Percentiles rank a stretch among this genome's conserved stretches.
phyloP scores from a whole-genome alignment of 495 filamentous ascomycete genomes.

The Mycothermus thermophilus region DNA sequence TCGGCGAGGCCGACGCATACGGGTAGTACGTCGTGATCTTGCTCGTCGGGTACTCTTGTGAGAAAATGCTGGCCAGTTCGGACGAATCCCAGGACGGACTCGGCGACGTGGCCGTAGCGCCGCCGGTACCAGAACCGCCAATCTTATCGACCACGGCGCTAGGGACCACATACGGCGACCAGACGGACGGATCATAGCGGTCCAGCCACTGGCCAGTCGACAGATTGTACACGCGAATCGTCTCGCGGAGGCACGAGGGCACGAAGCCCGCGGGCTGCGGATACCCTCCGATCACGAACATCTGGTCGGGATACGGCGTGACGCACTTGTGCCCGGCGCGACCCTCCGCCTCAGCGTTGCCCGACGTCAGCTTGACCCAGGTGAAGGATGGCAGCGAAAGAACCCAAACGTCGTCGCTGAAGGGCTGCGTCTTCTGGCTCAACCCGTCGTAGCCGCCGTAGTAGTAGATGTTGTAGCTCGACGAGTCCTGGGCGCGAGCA shows the following conservation, averaged over 20 bases:
- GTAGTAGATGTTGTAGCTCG: conserved; percentile 59
- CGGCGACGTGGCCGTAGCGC: conserved; percentile 40
- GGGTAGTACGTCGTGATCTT: conserved; percentile 48
- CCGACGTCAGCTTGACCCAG: conserved; percentile 50
- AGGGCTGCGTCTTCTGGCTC: conserved; percentile 14
- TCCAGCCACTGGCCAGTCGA: conserved; percentile 42
- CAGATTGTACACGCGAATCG: conserved; percentile 52
- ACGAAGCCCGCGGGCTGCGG: conserved; percentile 8
- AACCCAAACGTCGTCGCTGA: conserved; percentile 57
- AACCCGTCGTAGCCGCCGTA: conserved; percentile 56
- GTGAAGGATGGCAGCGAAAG: conserved; percentile 62
- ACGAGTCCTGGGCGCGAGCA: conserved; percentile 44
- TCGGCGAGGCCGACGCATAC: conserved; percentile 28
- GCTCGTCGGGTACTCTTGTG: conserved; percentile 37
- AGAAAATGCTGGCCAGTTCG: conserved; percentile 40
- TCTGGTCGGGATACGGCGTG: conserved; percentile 57
- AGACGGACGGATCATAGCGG: conserved; percentile 44
- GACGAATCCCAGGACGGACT: conserved; percentile 36
- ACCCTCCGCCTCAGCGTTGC: conserved; percentile 29
- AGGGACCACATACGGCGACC: conserved; percentile 49
- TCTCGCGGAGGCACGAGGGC: conserved; percentile 36
- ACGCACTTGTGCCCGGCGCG: conserved; percentile 52
- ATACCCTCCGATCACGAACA: conserved; percentile 54
- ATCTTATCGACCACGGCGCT: conserved; percentile 41
- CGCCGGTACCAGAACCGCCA: conserved; percentile 46